Conservation (phyloP, 495 filamentous ascomycete genomes). For the Chaetomidium leptoderma region DNA sequence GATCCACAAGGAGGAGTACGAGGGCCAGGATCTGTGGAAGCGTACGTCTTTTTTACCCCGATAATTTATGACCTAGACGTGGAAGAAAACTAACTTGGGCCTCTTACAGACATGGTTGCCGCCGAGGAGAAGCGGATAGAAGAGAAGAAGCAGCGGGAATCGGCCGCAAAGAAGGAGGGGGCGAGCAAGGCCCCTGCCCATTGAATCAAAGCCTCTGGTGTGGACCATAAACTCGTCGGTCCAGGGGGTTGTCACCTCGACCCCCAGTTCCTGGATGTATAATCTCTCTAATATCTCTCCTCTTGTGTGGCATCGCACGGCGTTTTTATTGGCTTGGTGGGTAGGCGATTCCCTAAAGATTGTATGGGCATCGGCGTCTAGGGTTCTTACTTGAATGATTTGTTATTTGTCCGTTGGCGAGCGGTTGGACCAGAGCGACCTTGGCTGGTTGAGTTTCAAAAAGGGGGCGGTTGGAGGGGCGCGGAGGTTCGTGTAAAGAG, state of each 20-base stretch:
- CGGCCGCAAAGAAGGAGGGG: background rate
- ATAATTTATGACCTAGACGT: too few relatives aligned
- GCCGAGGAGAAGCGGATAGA: conserved; percentile 67
- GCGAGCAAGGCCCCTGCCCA: conserved; percentile 14
- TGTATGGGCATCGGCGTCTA: background rate
- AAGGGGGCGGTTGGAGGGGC: too few relatives aligned
- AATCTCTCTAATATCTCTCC: background rate
- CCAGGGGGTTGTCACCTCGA: background rate
- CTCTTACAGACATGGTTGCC: conserved; percentile 67
- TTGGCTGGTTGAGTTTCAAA: background rate
- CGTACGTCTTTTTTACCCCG: conserved; percentile 43
- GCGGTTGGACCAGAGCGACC: too few relatives aligned
- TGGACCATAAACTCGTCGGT: background rate
- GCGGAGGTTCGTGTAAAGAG: too few relatives aligned
- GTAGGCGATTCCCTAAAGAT: background rate
- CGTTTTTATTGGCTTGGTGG: conserved; percentile 5
- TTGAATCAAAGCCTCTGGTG: background rate
- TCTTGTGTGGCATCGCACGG: conserved; percentile 13
- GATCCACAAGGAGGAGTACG: conserved; percentile 66
- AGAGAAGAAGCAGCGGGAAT: conserved; percentile 45
- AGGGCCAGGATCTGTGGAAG: conserved; percentile 83
- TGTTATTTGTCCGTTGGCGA: background rate
- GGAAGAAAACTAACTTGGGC: conserved; percentile 21
- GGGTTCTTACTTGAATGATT: background rate
- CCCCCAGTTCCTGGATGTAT: background rate